Evolutionary conservation across 31 red algal genomes (phyloP), one percentile per base, ranked within the genome.

Genomic region (Bonnemaisonia californica): DNA sequence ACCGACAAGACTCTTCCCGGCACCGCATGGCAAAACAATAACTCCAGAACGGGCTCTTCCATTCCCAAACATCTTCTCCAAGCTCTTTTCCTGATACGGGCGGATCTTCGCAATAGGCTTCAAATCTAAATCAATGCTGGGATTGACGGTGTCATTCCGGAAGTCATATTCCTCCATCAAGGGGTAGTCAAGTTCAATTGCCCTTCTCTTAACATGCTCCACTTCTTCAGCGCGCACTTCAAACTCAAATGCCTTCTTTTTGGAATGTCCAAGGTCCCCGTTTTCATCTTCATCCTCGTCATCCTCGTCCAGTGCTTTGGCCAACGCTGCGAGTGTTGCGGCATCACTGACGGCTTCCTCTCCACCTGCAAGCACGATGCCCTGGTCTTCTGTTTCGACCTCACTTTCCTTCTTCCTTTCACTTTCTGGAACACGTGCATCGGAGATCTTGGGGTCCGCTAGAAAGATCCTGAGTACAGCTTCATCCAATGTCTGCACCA

Each of bases 151-250:
- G 54, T 98, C 96, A 59, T 95, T 95, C 5, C 96, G 84, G 56
- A 98, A 98, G 60, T 98, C 96, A 59, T 98, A 98, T 81, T 98
- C 96, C 65, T 98, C 96, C 86, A 98, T 89, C 23, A 98, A 82
- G 45, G 96, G 96, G 73, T 98, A 95, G 11, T 98, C 88, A 9
- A 98, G 72, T 55, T 95, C 92, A 61, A 93, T 95, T 1, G 82
- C 82, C 19, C 81, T 89, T 37, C 88, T 81, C 39, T 98, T 98
- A 22, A 98, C 88, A 47, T 92, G 83, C 51, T 98, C 96, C 23
- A 98, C 96, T 28, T 89, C 80, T 47, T 93, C 92, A 1, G 75
- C 73, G 40, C 80, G 76, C 13, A 98, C 83, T 71, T 98, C 79
- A 84, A 95, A 90, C 26, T 85, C 82, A 42, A 86, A 88, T n/a